Conservation (phyloP, 2,329 filamentous ascomycete species). For the Aspergillus pseudonomiae region DNA sequence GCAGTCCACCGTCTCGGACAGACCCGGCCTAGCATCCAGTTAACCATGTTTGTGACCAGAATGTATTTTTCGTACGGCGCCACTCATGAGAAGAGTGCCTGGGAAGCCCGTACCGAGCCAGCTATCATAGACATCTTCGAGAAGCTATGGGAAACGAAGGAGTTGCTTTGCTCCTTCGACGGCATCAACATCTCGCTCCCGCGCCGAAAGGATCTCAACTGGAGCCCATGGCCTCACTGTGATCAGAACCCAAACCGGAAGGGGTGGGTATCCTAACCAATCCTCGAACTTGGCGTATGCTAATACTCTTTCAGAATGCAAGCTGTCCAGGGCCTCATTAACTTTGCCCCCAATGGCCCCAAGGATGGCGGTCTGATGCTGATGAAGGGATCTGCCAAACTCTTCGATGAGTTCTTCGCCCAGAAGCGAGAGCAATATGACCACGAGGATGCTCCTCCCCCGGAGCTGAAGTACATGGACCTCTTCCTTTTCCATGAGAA, state of each 20-base stretch:
- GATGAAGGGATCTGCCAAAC: constrained; percentile 47
- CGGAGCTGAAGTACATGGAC: constrained; percentile 38
- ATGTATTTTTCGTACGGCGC: constrained; percentile 37
- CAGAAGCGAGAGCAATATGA: constrained; percentile 31
- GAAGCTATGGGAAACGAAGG: constrained; percentile 43
- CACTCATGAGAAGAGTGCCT: constrained; percentile 48
- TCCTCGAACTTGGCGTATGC: not conserved
- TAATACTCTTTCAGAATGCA: constrained; percentile 14
- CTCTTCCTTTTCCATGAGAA: constrained; percentile 48
- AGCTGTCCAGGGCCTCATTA: constrained; percentile 49
- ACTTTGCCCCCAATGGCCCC: constrained; percentile 48
- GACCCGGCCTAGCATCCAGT: not conserved
- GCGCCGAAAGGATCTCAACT: constrained; percentile 41
- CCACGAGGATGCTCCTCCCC: constrained; percentile 8
- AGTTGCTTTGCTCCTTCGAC: constrained; percentile 25
- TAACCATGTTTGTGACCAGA: not conserved
- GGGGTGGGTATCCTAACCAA: constrained; percentile 28
- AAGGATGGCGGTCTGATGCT: constrained; percentile 53
- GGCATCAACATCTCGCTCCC: constrained; percentile 50
- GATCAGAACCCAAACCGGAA: constrained; percentile 48
- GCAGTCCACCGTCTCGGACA: constrained; percentile 31
- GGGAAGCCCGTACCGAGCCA: constrained; percentile 50
- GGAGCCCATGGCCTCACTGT: constrained; percentile 50
- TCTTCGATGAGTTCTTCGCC: constrained; percentile 51
- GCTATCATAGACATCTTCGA: constrained; percentile 45